Evolutionary conservation across 2,329 filamentous ascomycete species (phyloP).

Genomic region (Curvularia sp.): DNA sequence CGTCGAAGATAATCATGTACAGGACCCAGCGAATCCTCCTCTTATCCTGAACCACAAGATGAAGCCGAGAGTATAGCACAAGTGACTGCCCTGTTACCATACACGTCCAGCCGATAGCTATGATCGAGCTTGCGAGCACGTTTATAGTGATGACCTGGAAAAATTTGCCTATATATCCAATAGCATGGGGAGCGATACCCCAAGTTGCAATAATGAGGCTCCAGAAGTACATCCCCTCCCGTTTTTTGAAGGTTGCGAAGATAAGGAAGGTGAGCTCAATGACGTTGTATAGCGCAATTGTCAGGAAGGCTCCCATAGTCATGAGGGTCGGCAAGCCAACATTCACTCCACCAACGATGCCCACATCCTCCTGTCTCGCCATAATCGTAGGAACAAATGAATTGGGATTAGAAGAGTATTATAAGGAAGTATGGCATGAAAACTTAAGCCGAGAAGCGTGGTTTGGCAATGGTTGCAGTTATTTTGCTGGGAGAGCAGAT

Average conservation of each 20-base stretch:
- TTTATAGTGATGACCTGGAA: conserved; percentile 31
- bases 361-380: conserved; percentile 12
- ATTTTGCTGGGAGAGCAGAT: too few relatives aligned
- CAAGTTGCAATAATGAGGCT: conserved; percentile 52
- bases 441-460: too few relatives aligned
- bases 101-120: conserved; percentile 55
- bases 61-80: conserved; percentile 67
- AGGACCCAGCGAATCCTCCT: conserved; percentile 56
- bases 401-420: too few relatives aligned
- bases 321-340: conserved; percentile 21
- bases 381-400: too few relatives aligned
- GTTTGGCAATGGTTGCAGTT: too few relatives aligned
- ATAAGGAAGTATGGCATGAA: too few relatives aligned
- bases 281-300: conserved; percentile 44
- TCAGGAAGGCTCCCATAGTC: conserved; percentile 30
- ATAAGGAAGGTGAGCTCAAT: conserved; percentile 34
- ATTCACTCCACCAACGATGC: conserved; percentile 22
- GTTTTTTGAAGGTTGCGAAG: conserved; percentile 55
- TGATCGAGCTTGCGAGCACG: conserved; percentile 17
- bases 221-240: conserved; percentile 57
- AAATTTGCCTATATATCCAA: conserved; percentile 56
- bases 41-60: conserved; percentile 58
- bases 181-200: conserved; percentile 53
- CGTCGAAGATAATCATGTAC: conserved; percentile 63
- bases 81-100: conserved; percentile 68